Evolutionary conservation across 2,329 filamentous ascomycete species (phyloP).

Genomic region (Nemania sp.): DNA sequence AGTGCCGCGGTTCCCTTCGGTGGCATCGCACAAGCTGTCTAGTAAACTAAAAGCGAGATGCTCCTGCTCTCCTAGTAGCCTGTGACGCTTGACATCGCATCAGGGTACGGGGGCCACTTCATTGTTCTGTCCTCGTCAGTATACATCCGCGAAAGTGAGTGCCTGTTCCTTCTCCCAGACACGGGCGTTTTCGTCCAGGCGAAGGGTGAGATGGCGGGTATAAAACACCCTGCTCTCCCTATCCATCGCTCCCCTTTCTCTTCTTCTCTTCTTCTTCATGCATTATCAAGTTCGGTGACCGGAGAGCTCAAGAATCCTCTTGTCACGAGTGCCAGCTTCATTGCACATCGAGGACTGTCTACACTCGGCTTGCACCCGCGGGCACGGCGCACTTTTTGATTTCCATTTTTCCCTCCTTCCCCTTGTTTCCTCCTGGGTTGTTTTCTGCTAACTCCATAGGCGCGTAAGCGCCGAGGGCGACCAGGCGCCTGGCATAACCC

Average conservation of each 20-base stretch:
- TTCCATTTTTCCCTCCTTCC: not conserved
- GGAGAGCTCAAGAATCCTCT: constrained; percentile 1
- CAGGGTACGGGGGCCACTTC: not conserved
- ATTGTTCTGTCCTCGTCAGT: not conserved
- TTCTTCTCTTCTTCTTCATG: not conserved
- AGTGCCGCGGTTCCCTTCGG: too few species aligned
- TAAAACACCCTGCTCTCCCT: constrained; percentile 2
- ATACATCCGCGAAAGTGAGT: not conserved
- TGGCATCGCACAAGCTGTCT: not conserved
- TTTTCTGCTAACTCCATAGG: constrained; percentile 16
- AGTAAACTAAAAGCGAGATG: not conserved
- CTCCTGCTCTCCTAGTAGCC: not conserved
- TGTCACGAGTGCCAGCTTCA: constrained; percentile 8
- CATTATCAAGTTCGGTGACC: not conserved
- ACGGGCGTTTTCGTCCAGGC: not conserved
- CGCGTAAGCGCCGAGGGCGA: constrained; percentile 12
- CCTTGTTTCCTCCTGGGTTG: not conserved
- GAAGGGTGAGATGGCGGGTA: not conserved
- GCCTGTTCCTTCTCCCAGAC: not conserved
- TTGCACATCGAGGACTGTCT: constrained; percentile 7
- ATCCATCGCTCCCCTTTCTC: not conserved
- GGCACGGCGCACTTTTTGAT: constrained; percentile 12
- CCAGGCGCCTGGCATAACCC: constrained; percentile 18
- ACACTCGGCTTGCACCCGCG: not conserved
- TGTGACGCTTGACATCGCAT: not conserved